Evolutionary conservation across 2,329 filamentous ascomycete genomes (phyloP), one percentile per base, ranked within the genome.

Genomic region (Trichothecium sympodiale): DNA sequence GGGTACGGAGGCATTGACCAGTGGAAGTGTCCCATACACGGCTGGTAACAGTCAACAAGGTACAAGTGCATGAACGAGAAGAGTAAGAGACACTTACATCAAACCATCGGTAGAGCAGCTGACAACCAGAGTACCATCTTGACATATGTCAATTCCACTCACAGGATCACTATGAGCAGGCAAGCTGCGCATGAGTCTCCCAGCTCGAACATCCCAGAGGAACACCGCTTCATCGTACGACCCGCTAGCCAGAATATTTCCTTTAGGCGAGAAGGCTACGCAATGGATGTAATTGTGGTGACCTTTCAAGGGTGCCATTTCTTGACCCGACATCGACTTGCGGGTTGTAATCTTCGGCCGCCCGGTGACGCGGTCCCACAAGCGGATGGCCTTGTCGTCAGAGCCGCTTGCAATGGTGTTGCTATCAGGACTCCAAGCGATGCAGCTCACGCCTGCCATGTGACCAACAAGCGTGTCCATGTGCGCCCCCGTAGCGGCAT

Each of bases 191-290:
- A 98, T 94, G 25, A 91, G 67, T 16, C 81, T 70, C 1, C 86
- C 88, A 0, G 86, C 85, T 12, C 91, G 74, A 12, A 96, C 84
- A 56, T 98, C 91, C 91, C 91, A 98, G 5, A 98, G 61, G 45
- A 94, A 95, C 0, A 98, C 86, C 4, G 91, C 91, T 64, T 98
- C 91, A 47, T 98, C 91, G 59, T 95, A 96, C 44, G 84, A 93
- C 10, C 91, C 91, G 45, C 84, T 93, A 13, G 88, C 91, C 25
- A 98, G 73, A 53, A 96, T 94, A 53, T 98, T 98, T 17, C 91
- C 91, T 57, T 95, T 96, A 2, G 91, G 91, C n/a, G 85, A 89
- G 57, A 96, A 96, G 5, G 88, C 87, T 25, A 98, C 67, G 34
- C 82, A 86, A 60, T 94, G 94, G 23, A 98, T 80, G 58, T 96